phyloP scores from a whole-genome alignment of 495 filamentous ascomycete species.

The Trichocladium antarcticum region DNA sequence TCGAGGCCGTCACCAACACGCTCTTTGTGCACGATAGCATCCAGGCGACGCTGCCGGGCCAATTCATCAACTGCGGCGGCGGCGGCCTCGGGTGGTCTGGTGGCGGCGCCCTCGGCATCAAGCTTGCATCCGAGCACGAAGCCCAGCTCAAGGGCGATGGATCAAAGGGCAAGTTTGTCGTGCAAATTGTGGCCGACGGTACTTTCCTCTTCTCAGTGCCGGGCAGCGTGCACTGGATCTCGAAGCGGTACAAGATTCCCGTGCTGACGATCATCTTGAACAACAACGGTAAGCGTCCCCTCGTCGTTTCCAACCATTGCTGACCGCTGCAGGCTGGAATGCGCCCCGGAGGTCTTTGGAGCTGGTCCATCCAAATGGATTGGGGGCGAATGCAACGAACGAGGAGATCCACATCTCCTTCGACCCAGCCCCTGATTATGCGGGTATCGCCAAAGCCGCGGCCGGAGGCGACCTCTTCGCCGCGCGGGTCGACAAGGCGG shows the following conservation, averaged over 20 bases:
- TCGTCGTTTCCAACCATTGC: background rate
- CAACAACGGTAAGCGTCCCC: constrained; percentile 56
- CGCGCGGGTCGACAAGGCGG: constrained; percentile 47
- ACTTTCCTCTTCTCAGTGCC: constrained; percentile 85
- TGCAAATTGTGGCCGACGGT: constrained; percentile 87
- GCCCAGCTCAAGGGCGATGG: constrained; percentile 46
- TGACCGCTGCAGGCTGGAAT: constrained; percentile 57
- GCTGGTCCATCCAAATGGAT: constrained; percentile 73
- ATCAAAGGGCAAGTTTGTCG: constrained; percentile 81
- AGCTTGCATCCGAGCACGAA: constrained; percentile 62
- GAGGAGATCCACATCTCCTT: constrained; percentile 87
- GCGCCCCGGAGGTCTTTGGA: constrained; percentile 65
- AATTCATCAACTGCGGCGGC: constrained; percentile 89
- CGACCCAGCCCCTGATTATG: constrained; percentile 74
- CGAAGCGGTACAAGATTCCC: constrained; percentile 74
- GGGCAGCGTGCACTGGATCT: constrained; percentile 87
- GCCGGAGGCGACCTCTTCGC: constrained; percentile 64
- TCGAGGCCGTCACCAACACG: constrained; percentile 85
- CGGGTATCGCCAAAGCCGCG: constrained; percentile 79
- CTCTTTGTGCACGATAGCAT: constrained; percentile 69
- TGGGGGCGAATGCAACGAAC: constrained; percentile 65
- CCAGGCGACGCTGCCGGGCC: constrained; percentile 62
- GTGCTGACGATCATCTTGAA: constrained; percentile 86
- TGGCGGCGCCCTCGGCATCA: constrained; percentile 76
- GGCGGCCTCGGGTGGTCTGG: constrained; percentile 95